Base-by-base conservation (phyloP, 208 protist species). In the Trypanosoma rangeli region DNA sequence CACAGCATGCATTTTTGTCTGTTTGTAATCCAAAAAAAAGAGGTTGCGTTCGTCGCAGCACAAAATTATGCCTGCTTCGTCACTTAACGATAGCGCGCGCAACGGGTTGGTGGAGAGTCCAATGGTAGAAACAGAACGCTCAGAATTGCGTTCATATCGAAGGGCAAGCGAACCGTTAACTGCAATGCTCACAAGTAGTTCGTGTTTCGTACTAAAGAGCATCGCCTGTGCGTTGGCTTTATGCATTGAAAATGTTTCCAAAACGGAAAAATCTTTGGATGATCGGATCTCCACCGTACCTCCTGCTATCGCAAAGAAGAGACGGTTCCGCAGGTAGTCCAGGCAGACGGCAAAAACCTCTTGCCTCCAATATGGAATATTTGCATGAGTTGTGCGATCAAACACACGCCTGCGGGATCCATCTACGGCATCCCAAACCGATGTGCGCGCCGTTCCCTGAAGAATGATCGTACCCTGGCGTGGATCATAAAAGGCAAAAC, bases 261-360 rank as follows among this genome's bases (percentile, higher is more conserved):
- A 52, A 13, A 67, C 31, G 26, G 16, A 59, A 16, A 80, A 73
- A 54, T 64, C 59, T 44, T 82, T 78, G 12, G 83, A 86, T 0
- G 71, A 52, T 67, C 82, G 79, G 22, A 79, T 69, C 54, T 86
- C 81, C 3, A 94, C 68, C 2, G 64, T 64, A 26, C 82, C 85
- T 39, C 74, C 70, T 8, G 64, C 37, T 0, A 82, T 44, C 1
- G 84, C 76, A 22, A 92, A 60, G 59, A 94, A 94, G 20, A 86
- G 15, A 28, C 86, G 80, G 62, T 80, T 85, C 50, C 80, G 70
- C 26, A 80, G 44, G 20, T 76, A 75, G 70, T 94, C 89, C 24
- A 94, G 15, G 57, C 84, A 92, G 12, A 83, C 68, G 1, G 84
- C 78, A 24, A 74, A 61, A 46, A 94, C 82, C 35, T 91, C 86